Percentiles rank a stretch among this genome's conserved stretches.
Conservation (phyloP, 208 protist genomes). For the Acanthamoeba polyphaga region DNA sequence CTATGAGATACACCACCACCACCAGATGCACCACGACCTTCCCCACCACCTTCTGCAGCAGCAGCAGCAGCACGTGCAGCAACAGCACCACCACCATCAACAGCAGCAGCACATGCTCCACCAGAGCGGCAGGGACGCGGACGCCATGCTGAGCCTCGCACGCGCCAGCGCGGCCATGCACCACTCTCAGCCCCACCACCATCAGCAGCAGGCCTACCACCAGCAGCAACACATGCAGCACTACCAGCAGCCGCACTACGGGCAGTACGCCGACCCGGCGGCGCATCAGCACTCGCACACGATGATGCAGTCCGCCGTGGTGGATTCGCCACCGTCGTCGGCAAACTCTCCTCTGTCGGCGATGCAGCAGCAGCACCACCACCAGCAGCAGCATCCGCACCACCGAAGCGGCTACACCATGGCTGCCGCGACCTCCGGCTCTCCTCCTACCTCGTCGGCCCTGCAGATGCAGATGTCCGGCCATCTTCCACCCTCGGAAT, state of each 20-base stretch:
- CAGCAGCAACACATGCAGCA: not conserved
- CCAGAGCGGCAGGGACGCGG: not conserved
- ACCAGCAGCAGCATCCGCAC: too few species aligned
- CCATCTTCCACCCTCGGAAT: not conserved
- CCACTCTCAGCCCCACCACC: not conserved
- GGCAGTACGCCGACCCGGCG: not conserved
- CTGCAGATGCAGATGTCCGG: slow-evolving; percentile 52
- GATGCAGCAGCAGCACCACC: slow-evolving; percentile 2
- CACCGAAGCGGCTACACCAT: not conserved
- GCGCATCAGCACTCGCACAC: not conserved
- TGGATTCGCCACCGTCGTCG: slow-evolving; percentile 29
- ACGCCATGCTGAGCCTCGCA: slow-evolving; percentile 14
- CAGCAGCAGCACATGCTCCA: not conserved
- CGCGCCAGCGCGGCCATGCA: slow-evolving; percentile 6
- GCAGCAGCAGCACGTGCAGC: not conserved
- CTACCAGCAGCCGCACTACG: not conserved
- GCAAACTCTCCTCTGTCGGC: not conserved
- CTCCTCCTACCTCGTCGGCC: slow-evolving; percentile 7
- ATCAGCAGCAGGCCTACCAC: not conserved
- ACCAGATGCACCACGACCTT: not conserved
- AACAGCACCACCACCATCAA: not conserved
- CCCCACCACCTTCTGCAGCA: not conserved
- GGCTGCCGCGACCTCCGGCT: not conserved
- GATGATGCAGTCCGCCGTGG: not conserved
- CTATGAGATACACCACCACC: not conserved